A percentile compares a stretch with the other conserved stretches of the same genome.
Evolutionary conservation across 192 early-diverging fungal species (phyloP).

Genomic region (Coemansia sp.): DNA sequence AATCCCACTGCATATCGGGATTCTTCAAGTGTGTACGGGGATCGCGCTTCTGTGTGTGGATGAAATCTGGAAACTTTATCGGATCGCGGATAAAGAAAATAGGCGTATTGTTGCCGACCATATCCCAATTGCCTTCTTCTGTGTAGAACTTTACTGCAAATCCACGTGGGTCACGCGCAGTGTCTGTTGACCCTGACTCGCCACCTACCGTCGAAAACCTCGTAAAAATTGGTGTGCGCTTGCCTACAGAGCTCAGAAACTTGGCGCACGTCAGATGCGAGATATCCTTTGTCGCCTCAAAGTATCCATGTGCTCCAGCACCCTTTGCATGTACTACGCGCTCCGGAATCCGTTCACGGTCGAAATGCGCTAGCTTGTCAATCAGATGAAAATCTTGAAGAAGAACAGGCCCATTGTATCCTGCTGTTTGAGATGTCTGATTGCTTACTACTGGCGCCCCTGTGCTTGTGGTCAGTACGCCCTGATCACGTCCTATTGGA

Average conservation of each 20-base stretch:
- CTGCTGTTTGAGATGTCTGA: constrained; percentile 62
- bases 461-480: constrained; percentile 50
- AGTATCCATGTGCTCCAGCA: constrained; percentile 63
- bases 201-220: constrained; percentile 69
- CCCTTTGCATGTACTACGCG: constrained; percentile 64
- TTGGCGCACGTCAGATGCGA: constrained; percentile 66
- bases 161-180: constrained; percentile 68
- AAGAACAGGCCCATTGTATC: constrained; percentile 60
- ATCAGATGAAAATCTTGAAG: constrained; percentile 60
- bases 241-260: constrained; percentile 60
- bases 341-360: constrained; percentile 53
- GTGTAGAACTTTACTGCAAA: constrained; percentile 76
- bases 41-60: constrained; percentile 70
- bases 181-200: constrained; percentile 63
- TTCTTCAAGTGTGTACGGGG: constrained; percentile 57
- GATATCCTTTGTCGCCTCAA: constrained; percentile 72
- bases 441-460: constrained; percentile 69
- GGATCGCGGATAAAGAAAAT: constrained; percentile 77
- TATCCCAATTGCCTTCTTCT: constrained; percentile 76
- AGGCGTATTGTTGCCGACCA: constrained; percentile 81
- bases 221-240: constrained; percentile 65
- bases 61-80: constrained; percentile 58
- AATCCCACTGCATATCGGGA: constrained; percentile 60
- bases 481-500: constrained; percentile 8
- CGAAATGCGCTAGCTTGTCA: constrained; percentile 63